These are phyloP conservation scores for Sclerotinia borealis DNA, from an alignment of 2,329 filamentous ascomycete genomes.

Conservation along the genomic window DNA sequence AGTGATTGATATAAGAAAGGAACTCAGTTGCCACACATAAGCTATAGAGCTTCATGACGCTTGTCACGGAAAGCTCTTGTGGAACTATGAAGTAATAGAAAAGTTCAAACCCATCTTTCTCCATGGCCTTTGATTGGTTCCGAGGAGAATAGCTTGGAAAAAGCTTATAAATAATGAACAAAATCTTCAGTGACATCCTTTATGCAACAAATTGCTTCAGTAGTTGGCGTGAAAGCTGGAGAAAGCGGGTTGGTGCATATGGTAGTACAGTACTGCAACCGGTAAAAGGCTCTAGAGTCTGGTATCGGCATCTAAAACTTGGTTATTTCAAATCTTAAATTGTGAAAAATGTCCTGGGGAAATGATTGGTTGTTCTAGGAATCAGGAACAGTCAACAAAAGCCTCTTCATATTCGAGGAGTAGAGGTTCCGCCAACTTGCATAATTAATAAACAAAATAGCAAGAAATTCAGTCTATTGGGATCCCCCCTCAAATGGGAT, in stretches of 20 bases:
- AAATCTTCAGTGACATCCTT: background rate
- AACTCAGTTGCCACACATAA: background rate
- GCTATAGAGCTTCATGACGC: conserved; percentile 1
- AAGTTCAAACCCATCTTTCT: background rate
- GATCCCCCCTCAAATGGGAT: no score
- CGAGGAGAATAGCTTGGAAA: background rate
- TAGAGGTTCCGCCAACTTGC: background rate
- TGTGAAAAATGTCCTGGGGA: background rate
- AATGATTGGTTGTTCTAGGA: background rate
- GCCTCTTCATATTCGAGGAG: background rate
- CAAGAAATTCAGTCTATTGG: background rate
- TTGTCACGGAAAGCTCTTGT: background rate
- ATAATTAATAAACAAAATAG: background rate
- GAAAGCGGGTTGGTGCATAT: background rate
- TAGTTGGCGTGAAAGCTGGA: background rate
- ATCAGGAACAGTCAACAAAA: background rate
- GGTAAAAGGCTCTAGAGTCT: background rate
- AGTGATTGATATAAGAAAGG: background rate
- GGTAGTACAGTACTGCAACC: background rate
- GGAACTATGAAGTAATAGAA: conserved; percentile 11
- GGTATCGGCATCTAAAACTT: background rate
- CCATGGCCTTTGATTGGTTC: background rate
- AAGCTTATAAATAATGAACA: background rate
- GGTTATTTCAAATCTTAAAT: background rate
- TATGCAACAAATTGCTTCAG: background rate